Evolutionary conservation across 1,284 basidiomycete species (phyloP).

Genomic region (Fistulina hepatica): DNA sequence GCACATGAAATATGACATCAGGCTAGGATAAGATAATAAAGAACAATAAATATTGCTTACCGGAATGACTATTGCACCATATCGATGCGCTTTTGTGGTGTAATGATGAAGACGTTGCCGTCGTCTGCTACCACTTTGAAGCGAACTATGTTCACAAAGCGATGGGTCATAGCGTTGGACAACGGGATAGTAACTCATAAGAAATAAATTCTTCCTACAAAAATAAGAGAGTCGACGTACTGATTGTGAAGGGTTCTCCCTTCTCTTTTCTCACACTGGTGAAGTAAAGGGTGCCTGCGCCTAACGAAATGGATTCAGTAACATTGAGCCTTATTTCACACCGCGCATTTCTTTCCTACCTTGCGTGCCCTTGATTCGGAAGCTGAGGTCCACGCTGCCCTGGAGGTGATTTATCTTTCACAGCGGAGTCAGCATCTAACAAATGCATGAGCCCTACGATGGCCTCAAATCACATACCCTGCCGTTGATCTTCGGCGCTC

Average conservation of each 20-base stretch:
- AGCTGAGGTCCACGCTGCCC: constrained; percentile 67
- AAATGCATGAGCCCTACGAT: not conserved
- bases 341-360: constrained; percentile 25
- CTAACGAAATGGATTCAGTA: constrained; percentile 25
- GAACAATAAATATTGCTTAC: not conserved
- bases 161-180: too few species aligned
- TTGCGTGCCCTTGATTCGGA: constrained; percentile 61
- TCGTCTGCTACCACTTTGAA: constrained; percentile 15
- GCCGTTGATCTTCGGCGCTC: constrained; percentile 61
- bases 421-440: constrained; percentile 3
- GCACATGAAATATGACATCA: not conserved
- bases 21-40: not conserved
- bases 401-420: constrained; percentile 58
- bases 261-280: constrained; percentile 72
- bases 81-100: constrained; percentile 1
- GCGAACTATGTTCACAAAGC: too few species aligned
- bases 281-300: constrained; percentile 66
- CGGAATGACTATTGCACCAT: not conserved
- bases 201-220: not conserved
- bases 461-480: constrained; percentile 33
- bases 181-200: not conserved
- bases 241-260: constrained; percentile 54
- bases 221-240: constrained; percentile 30
- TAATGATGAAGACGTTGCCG: constrained; percentile 11
- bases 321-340: not conserved